Evolutionary conservation across 2,329 filamentous ascomycete species (phyloP).

Genomic region (Colletotrichum sansevieriae): DNA sequence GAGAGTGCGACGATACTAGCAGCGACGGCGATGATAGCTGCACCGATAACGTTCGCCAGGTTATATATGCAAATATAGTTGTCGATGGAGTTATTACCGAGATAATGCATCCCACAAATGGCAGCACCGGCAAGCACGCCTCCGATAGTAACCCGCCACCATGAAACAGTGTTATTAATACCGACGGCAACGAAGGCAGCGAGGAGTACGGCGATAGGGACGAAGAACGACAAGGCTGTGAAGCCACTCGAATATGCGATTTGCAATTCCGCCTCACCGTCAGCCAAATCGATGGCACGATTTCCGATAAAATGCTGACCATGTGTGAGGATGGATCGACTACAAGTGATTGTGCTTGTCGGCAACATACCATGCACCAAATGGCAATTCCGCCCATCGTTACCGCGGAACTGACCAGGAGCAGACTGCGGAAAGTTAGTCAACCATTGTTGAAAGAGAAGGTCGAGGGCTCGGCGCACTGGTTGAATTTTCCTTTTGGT

Average conservation of each 20-base stretch:
- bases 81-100: slow-evolving; percentile 84
- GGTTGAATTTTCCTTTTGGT: slow-evolving; percentile 75
- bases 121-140: slow-evolving; percentile 79
- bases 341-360: slow-evolving; percentile 43
- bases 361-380: slow-evolving; percentile 74
- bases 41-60: slow-evolving; percentile 72
- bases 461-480: slow-evolving; percentile 60
- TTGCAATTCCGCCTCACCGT: slow-evolving; percentile 73
- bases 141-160: slow-evolving; percentile 70
- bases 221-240: slow-evolving; percentile 82
- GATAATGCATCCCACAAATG: slow-evolving; percentile 88
- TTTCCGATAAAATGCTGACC: slow-evolving; percentile 86
- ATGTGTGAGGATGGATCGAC: slow-evolving; percentile 49
- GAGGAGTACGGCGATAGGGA: slow-evolving; percentile 81
- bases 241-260: slow-evolving; percentile 80
- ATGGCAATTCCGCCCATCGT: slow-evolving; percentile 82
- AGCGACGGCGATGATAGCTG: slow-evolving; percentile 78
- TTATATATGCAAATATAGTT: slow-evolving; percentile 80
- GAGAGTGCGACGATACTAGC: slow-evolving; percentile 78
- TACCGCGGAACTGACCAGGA: slow-evolving; percentile 74
- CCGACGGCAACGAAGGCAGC: slow-evolving; percentile 79
- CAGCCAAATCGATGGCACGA: slow-evolving; percentile 78
- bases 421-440: slow-evolving; percentile 59
- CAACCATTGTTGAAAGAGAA: neutral
- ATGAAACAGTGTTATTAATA: slow-evolving; percentile 67